Base-by-base conservation (phyloP, 371 early-diverging fungal species). In the Phascolomyces articulosus region DNA sequence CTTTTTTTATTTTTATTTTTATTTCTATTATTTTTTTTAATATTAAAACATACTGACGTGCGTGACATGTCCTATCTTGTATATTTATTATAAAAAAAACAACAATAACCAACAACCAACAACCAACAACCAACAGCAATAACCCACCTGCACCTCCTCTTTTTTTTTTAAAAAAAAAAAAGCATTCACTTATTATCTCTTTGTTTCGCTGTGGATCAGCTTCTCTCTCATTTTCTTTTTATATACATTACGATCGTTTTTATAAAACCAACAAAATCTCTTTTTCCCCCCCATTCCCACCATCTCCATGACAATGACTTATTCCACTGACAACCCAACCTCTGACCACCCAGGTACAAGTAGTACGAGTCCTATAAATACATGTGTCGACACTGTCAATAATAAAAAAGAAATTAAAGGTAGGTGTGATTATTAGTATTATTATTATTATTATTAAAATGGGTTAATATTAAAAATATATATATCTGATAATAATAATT, bases 151-250 rank as follows among this genome's bases (percentile, higher is more conserved):
- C n/a, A 18, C 47, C 59, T 28, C 29, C 27, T 68, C 31, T 55
- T 23, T 21, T 34, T 64, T 55, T 55, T 40, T 40, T 40, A 31
- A n/a, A n/a, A n/a, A n/a, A n/a, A n/a, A n/a, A n/a, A n/a, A n/a
- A n/a, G n/a, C n/a, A n/a, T n/a, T n/a, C 51, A 24, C 48, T 15
- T 27, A 10, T 40, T 51, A 23, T 9, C 29, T 15, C 24, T 49
- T 34, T 34, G 11, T 34, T 11, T 11, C 23, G 63, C 63, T 62
- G 62, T 62, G 41, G 62, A 62, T 48, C 62, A 62, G 55, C 62
- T 62, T 11, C 11, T 27, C 40, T 55, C 40, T 62, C n/a, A n/a
- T n/a, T n/a, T n/a, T n/a, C n/a, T n/a, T n/a, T n/a, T n/a, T n/a
- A n/a, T n/a, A n/a, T n/a, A n/a, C n/a, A n/a, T n/a, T n/a, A n/a